Conservation (phyloP, 768 basidiomycete species). For the Tricholoma furcatifolium region DNA sequence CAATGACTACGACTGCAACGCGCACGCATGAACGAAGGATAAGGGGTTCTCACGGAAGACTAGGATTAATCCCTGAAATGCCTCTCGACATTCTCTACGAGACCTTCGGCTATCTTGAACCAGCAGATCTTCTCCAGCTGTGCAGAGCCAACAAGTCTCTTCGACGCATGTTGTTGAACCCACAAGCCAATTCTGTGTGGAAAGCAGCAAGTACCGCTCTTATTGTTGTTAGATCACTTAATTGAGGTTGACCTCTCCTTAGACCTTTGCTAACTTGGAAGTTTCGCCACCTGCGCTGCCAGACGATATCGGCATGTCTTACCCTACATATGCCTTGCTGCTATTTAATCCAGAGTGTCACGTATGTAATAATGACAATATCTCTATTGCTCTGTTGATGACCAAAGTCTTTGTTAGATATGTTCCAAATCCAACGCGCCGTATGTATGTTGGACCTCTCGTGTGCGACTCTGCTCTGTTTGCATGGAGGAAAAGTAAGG, state of each 20-base stretch:
- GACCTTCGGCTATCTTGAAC: conserved; percentile 36
- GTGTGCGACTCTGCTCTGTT: conserved; percentile 15
- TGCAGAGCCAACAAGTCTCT: conserved; percentile 34
- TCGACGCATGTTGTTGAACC: conserved; percentile 29
- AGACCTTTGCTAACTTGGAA: conserved; percentile 23
- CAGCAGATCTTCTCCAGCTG: conserved; percentile 37
- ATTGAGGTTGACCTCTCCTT: no score
- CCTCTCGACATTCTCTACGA: conserved; percentile 34
- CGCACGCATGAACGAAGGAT: conserved; percentile 8
- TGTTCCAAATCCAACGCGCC: conserved; percentile 10
- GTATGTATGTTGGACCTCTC: conserved; percentile 15
- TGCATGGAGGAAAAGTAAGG: background rate
- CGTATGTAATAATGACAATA: conserved; percentile 18
- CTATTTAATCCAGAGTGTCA: conserved; percentile 33
- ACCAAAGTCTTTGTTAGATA: conserved; percentile 4
- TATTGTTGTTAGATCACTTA: no score
- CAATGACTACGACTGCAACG: background rate
- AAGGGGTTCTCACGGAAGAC: conserved; percentile 19
- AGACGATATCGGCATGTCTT: conserved; percentile 24
- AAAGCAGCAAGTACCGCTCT: conserved; percentile 25
- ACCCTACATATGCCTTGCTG: conserved; percentile 33
- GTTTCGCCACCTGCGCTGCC: conserved; percentile 25
- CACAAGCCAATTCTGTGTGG: conserved; percentile 29
- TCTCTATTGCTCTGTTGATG: background rate
- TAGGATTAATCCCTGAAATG: conserved; percentile 29